Evolutionary conservation across 495 filamentous ascomycete species (phyloP).

Genomic region (Penicillium psychrofluorescens): DNA sequence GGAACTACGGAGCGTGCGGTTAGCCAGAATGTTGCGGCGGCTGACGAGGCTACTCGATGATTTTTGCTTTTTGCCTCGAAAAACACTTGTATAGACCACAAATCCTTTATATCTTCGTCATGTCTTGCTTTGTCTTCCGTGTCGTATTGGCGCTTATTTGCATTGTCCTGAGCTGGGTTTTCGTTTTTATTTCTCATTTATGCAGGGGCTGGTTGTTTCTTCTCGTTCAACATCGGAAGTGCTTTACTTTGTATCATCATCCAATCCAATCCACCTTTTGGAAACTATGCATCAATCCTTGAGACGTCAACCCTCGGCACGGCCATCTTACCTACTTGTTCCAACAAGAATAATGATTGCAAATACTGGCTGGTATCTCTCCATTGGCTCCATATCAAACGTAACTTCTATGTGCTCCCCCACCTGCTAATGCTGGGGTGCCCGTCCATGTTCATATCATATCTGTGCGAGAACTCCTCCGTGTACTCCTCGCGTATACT

Average conservation of each 20-base stretch:
- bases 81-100: conserved; percentile 6
- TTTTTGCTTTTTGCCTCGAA: conserved; percentile 1
- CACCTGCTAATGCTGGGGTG: too few relatives aligned
- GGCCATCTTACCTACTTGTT: too few relatives aligned
- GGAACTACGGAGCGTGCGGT: conserved; percentile 15
- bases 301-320: too few relatives aligned
- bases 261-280: not conserved
- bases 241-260: conserved; percentile 12
- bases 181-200: not conserved
- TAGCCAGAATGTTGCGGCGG: conserved; percentile 11
- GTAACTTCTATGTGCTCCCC: too few relatives aligned
- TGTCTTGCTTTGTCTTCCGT: conserved; percentile 3
- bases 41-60: conserved; percentile 25
- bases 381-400: too few relatives aligned
- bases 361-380: too few relatives aligned
- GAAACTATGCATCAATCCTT: too few relatives aligned
- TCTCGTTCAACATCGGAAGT: conserved; percentile 7
- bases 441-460: too few relatives aligned
- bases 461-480: too few relatives aligned
- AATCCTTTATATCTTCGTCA: not conserved
- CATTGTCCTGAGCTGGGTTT: conserved; percentile 12
- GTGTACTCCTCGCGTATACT: too few relatives aligned
- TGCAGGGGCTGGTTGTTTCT: conserved; percentile 4
- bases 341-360: too few relatives aligned
- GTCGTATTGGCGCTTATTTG: conserved; percentile 14